Evolutionary conservation across 2,329 filamentous ascomycete genomes (phyloP).

Genomic region (Endoconidiophora polonica): DNA sequence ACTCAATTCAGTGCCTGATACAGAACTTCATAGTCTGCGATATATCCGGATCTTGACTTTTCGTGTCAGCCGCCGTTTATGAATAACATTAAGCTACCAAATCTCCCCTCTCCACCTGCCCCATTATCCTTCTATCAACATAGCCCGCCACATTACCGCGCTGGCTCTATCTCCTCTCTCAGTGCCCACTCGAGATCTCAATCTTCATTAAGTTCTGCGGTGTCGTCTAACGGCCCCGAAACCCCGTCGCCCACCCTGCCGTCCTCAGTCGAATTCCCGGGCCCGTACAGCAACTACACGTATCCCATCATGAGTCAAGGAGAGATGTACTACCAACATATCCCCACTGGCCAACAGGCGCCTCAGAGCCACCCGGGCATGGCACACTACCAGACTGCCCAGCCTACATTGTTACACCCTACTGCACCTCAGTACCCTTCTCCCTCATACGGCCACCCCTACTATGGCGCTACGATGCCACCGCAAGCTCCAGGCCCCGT

Average conservation of each 20-base stretch:
- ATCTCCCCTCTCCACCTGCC: slow-evolving; percentile 52
- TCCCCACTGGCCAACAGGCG: slow-evolving; percentile 61
- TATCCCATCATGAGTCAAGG: slow-evolving; percentile 63
- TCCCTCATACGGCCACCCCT: slow-evolving; percentile 49
- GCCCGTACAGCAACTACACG: slow-evolving; percentile 26
- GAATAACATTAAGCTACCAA: slow-evolving; percentile 52
- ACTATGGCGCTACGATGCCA: slow-evolving; percentile 59
- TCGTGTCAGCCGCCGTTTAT: slow-evolving; percentile 36
- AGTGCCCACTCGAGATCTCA: slow-evolving; percentile 35
- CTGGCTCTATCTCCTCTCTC: slow-evolving; percentile 48
- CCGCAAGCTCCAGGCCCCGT: slow-evolving; percentile 61
- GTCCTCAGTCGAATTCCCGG: slow-evolving; percentile 28
- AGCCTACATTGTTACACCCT: slow-evolving; percentile 59
- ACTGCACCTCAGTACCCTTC: slow-evolving; percentile 52
- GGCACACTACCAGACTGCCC: slow-evolving; percentile 63
- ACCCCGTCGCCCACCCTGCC: slow-evolving; percentile 59
- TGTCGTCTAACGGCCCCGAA: slow-evolving; percentile 49
- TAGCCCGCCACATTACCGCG: slow-evolving; percentile 50
- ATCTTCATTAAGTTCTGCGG: slow-evolving; percentile 32
- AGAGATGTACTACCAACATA: slow-evolving; percentile 78
- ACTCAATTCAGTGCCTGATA: not conserved
- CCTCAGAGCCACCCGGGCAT: slow-evolving; percentile 46
- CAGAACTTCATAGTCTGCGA: too few relatives aligned
- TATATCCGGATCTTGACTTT: not conserved
- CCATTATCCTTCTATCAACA: slow-evolving; percentile 55